Percentiles rank a stretch among this genome's conserved stretches.
Conservation (phyloP, 768 basidiomycete genomes). For the Pleurotus sapidus region DNA sequence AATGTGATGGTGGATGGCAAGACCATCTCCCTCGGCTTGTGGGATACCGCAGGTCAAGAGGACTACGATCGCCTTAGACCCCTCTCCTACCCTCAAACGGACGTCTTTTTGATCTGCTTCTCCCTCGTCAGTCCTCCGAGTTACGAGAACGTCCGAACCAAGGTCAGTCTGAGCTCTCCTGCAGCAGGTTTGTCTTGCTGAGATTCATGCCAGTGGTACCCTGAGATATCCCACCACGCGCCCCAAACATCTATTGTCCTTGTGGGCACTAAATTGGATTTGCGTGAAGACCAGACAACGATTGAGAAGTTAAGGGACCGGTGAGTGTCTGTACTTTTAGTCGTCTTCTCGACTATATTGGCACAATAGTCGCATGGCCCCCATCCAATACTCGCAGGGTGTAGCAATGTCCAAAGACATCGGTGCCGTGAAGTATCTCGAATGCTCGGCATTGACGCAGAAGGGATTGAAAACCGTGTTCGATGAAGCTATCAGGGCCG, state of each 20-base stretch:
- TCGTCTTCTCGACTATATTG: not conserved
- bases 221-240: slow-evolving; percentile 96
- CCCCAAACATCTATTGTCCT: slow-evolving; percentile 91
- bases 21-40: slow-evolving; percentile 95
- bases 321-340: slow-evolving; percentile 34
- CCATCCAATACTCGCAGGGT: slow-evolving; percentile 90
- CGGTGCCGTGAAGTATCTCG: slow-evolving; percentile 92
- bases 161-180: slow-evolving; percentile 50
- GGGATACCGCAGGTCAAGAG: slow-evolving; percentile 99
- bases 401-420: slow-evolving; percentile 92
- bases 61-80: slow-evolving; percentile 98
- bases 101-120: slow-evolving; percentile 99
- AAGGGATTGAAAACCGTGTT: slow-evolving; percentile 99
- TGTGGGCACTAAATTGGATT: slow-evolving; percentile 95
- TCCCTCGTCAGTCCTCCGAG: slow-evolving; percentile 96
- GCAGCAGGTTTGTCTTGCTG: slow-evolving; percentile 10
- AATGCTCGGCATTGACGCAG: slow-evolving; percentile 95
- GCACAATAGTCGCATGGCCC: slow-evolving; percentile 77
- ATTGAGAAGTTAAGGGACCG: slow-evolving; percentile 93
- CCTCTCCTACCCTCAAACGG: slow-evolving; percentile 97
- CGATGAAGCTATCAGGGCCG: slow-evolving; percentile 97
- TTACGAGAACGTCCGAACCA: slow-evolving; percentile 98
- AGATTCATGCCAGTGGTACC: slow-evolving; percentile 69
- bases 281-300: slow-evolving; percentile 92
- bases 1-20: slow-evolving; percentile 99